Evolutionary conservation across 75 land plant species (phyloP).

Genomic region (Sequoiadendron giganteum): DNA sequence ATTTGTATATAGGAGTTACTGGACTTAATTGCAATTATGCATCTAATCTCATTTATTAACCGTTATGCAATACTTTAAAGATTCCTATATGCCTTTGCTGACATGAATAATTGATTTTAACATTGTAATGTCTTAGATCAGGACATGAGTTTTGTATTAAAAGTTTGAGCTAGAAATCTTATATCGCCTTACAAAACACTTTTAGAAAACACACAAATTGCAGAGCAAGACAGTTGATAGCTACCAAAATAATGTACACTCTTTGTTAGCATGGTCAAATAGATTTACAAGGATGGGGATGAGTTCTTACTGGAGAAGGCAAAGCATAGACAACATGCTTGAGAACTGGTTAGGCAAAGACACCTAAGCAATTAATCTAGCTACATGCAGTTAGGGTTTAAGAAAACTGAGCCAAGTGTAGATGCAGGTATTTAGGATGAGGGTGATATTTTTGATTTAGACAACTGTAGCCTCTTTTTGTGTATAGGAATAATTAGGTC

Average conservation of each 20-base stretch:
- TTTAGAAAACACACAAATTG: not conserved
- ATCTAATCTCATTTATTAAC: not conserved
- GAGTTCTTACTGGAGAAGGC: not conserved
- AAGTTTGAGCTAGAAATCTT: not conserved
- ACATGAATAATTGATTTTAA: not conserved
- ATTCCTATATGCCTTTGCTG: not conserved
- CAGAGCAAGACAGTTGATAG: not conserved
- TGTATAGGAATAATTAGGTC: not conserved
- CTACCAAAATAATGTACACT: not conserved
- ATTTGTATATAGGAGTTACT: not conserved
- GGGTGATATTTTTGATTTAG: not conserved
- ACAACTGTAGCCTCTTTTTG: not conserved
- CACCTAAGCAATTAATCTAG: not conserved
- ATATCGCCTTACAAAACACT: not conserved
- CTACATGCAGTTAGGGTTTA: not conserved
- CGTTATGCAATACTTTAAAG: not conserved
- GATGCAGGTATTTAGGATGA: not conserved
- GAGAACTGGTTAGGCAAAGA: not conserved
- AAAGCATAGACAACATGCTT: not conserved
- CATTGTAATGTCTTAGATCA: not conserved
- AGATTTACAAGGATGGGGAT: not conserved
- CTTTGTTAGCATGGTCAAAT: not conserved
- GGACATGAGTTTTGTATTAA: not conserved
- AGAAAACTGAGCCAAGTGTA: not conserved
- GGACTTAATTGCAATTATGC: not conserved